Evolutionary conservation across 2,329 filamentous ascomycete species (phyloP).

Genomic region (Fusarium mundagurra): DNA sequence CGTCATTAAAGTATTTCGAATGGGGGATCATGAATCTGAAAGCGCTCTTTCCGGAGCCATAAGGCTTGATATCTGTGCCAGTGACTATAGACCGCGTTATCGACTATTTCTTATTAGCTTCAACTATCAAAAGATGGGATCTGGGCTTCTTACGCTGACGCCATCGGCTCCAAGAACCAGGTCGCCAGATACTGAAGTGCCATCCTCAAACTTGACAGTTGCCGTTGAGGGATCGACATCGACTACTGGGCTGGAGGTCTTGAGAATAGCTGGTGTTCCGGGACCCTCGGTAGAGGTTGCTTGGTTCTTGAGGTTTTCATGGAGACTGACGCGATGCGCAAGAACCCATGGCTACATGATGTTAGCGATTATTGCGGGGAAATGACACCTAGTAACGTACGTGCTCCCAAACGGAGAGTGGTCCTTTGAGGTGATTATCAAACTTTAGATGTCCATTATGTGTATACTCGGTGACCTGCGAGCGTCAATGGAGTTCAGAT

Average conservation of each 20-base stretch:
- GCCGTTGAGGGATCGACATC: slow-evolving; percentile 54
- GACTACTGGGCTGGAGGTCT: slow-evolving; percentile 54
- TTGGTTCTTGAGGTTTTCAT: slow-evolving; percentile 57
- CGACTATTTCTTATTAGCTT: slow-evolving; percentile 11
- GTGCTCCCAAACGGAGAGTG: slow-evolving; percentile 57
- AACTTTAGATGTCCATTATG: slow-evolving; percentile 50
- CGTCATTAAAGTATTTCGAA: slow-evolving; percentile 46
- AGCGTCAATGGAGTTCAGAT: background rate
- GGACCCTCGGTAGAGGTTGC: slow-evolving; percentile 51
- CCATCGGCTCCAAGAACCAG: slow-evolving; percentile 66
- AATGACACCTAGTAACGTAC: background rate
- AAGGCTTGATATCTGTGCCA: slow-evolving; percentile 44
- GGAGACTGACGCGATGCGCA: slow-evolving; percentile 61
- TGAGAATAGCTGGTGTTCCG: slow-evolving; percentile 51
- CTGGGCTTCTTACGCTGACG: slow-evolving; percentile 51
- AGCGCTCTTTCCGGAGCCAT: slow-evolving; percentile 62
- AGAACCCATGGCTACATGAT: slow-evolving; percentile 53
- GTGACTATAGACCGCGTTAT: slow-evolving; percentile 39
- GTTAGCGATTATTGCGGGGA: background rate
- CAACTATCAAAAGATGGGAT: fast-evolving
- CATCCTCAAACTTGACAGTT: slow-evolving; percentile 57
- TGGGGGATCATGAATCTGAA: slow-evolving; percentile 63
- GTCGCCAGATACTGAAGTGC: slow-evolving; percentile 56
- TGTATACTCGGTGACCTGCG: slow-evolving; percentile 48
- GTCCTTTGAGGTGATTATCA: slow-evolving; percentile 47